Evolutionary conservation across 2,329 filamentous ascomycete species (phyloP), one percentile per base, ranked within the genome.

Genomic region (Xylogone sp.): DNA sequence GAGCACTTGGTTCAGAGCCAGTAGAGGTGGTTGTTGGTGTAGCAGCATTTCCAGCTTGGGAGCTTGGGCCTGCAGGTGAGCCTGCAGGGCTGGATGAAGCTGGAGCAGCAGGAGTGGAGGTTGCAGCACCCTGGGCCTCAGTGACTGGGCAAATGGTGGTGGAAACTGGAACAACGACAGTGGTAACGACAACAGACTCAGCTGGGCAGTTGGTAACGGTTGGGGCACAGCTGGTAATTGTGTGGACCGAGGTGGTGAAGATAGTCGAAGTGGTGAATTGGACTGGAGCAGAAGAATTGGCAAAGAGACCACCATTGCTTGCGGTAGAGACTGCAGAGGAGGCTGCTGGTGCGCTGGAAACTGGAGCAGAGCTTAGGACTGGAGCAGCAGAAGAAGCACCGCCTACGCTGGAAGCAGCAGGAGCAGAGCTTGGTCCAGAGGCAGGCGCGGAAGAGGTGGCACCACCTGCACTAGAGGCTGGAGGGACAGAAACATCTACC

Each of bases 161-260:
- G 45, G 56, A 62, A 53, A 18, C 21, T 46, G 1, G 53, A 45
- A 53, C 49, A 13, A 48, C 52, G 34, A 54, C 50, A 18, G 59
- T 55, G 24, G 57, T 56, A 21, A 55, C 51, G 48, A 57, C 51
- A 19, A 57, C 44, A 31, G 43, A 34, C 19, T 49, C 44, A 27
- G 43, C 75, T 24, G 79, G 78, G 73, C 79, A 83, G 69, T 79
- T 68, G 39, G 72, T 70, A 45, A 76, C 65, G 48, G 68, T 66
- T 24, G 70, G 57, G n/a, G 64, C 73, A 57, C 76, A 78, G 62
- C 71, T 74, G 53, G 73, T 79, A 65, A 81, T 69, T 51, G 78
- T 81, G 54, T 70, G 69, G 55, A 74, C 63, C 2, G 66, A 64
- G 45, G 78, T 81, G 54, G 72, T 74, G 71, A 71, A 78, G 63